These are phyloP conservation scores for Hydnomerulius pinastri DNA, from an alignment of 768 basidiomycete genomes.

Conservation along the genomic window DNA sequence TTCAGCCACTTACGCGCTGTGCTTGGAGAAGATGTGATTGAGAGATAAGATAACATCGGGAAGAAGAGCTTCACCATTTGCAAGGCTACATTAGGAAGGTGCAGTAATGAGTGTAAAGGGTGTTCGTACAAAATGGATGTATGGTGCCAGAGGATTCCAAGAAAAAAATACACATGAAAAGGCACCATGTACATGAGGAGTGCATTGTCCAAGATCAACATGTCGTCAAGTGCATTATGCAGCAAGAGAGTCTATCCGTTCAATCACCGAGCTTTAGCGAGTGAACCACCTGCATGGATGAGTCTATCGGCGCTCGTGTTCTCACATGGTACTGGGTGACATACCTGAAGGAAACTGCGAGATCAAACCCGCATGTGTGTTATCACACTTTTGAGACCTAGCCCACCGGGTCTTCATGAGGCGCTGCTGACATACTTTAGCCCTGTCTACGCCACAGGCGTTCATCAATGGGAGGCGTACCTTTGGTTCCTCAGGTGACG, in stretches of 20 bases:
- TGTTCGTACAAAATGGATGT: not conserved
- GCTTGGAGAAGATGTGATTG: too few species aligned
- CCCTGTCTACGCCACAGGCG: not conserved
- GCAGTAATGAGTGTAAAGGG: constrained; percentile 3
- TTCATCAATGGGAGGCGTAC: constrained; percentile 5
- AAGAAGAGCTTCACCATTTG: too few species aligned
- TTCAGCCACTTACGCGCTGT: too few species aligned
- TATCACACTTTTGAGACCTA: not conserved
- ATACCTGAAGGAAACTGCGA: not conserved
- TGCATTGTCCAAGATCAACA: not conserved
- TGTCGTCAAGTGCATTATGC: not conserved
- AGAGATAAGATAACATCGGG: constrained; percentile 6
- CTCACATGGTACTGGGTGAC: not conserved
- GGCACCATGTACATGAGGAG: constrained; percentile 6
- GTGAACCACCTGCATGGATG: too few species aligned
- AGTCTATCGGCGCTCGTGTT: not conserved
- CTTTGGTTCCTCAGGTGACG: constrained; percentile 16
- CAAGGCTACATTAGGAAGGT: constrained; percentile 13
- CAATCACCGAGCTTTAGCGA: not conserved
- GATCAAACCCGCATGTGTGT: not conserved
- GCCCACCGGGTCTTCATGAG: constrained; percentile 18
- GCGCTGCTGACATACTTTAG: constrained; percentile 14
- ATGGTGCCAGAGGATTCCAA: not conserved
- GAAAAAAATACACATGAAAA: not conserved
- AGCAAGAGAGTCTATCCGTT: not conserved